These are phyloP conservation scores for Sonneratia caseolaris DNA, from an alignment of 345 rosid genomes.

Conservation along the genomic window DNA sequence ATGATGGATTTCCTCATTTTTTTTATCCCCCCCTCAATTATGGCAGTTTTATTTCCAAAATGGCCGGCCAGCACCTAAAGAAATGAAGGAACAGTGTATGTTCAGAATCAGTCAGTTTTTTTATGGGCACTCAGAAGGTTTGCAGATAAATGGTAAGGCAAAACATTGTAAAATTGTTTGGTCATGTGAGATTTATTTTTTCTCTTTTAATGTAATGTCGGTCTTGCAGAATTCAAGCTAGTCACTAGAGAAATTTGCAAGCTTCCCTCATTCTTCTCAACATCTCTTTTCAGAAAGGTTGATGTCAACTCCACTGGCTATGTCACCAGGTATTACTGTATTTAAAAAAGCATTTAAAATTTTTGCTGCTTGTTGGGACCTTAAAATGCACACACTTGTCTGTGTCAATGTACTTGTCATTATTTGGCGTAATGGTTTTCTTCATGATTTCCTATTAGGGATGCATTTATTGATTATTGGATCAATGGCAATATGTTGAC, in stretches of 20 bases:
- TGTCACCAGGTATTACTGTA: slow-evolving; percentile 54
- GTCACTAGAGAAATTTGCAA: slow-evolving; percentile 86
- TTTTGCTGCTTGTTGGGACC: not conserved
- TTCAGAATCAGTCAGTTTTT: slow-evolving; percentile 62
- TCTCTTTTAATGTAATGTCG: slow-evolving; percentile 1
- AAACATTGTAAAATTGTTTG: not conserved
- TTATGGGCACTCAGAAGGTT: slow-evolving; percentile 59
- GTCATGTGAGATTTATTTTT: slow-evolving; percentile 5
- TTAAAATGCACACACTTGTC: no score
- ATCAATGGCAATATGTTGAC: slow-evolving; percentile 64
- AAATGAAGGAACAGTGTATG: slow-evolving; percentile 64
- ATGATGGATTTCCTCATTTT: slow-evolving; percentile 2
- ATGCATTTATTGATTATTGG: slow-evolving; percentile 81
- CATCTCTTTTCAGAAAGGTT: slow-evolving; percentile 62
- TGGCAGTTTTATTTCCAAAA: slow-evolving; percentile 88
- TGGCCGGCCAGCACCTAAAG: slow-evolving; percentile 83
- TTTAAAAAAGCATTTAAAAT: not conserved
- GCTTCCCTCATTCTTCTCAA: slow-evolving; percentile 79
- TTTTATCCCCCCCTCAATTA: slow-evolving; percentile 1
- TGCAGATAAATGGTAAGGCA: slow-evolving; percentile 53
- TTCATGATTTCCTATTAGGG: slow-evolving; percentile 36
- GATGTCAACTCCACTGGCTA: slow-evolving; percentile 51
- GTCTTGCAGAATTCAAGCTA: slow-evolving; percentile 44
- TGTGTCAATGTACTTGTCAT: not conserved
- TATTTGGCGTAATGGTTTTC: not conserved